Evolutionary conservation across 768 basidiomycete genomes (phyloP), one percentile per base, ranked within the genome.

Genomic region (Amanita polypyramis): DNA sequence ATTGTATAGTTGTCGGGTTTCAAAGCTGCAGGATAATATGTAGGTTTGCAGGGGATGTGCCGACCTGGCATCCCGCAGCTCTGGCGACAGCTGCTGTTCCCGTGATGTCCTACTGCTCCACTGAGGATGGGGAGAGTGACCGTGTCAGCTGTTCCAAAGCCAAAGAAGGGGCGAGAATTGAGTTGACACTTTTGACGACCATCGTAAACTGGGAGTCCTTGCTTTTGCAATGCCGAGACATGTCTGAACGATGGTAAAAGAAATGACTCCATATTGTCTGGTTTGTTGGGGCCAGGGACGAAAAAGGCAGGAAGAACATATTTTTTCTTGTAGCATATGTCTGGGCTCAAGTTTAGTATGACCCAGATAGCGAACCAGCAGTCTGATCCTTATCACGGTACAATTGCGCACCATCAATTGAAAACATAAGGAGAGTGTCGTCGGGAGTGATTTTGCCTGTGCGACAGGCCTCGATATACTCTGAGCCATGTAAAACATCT

Each of bases 331-430:
- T 69, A 71, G 4, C 64, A 58, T 6, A 49, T 27, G 8, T 52
- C 54, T 8, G 63, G 68, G 17, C 49, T 11, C 19, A 54, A 60
- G 38, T 69, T 58, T 1, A 54, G 34, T 5, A 68, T 45, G 10
- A 67, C 49, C 65, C 65, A 71, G 5, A 66, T 62, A 2, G 45
- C 56, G 10, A 73, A 70, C 69, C 69, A 71, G 8, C 56, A 60
- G 40, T 72, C 65, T 1, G 68, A 73, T 32, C 53, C 54, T 72
- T 72, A 52, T 65, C 61, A 5, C 62, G 53, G 38, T 67, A 70
- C 0, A 74, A 60, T 40, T 72, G 72, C 0, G 65, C 62, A 15
- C 69, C 66, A 46, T 73, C 67, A 12, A 70, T 34, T 0, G 68
- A 70, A 5, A 67, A 48, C 2, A 60, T 43, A 2, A 72, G 33